These are phyloP conservation scores for Trichothecium roseum DNA, from an alignment of 2,329 filamentous ascomycete genomes.

Conservation along the genomic window DNA sequence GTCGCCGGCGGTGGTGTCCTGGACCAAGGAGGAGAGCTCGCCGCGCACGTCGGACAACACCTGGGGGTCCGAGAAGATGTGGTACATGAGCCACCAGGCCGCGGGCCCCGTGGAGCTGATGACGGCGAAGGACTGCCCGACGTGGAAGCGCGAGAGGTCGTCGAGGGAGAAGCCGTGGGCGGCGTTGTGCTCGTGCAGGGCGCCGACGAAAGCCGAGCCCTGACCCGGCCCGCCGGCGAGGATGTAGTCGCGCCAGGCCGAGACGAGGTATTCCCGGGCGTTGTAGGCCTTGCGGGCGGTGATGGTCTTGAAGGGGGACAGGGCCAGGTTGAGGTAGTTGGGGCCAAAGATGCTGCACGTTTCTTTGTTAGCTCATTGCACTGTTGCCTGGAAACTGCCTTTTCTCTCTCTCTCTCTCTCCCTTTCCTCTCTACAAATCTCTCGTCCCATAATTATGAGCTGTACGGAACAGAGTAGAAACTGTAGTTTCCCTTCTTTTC, in stretches of 20 bases:
- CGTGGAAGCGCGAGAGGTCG: neutral
- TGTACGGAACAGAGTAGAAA: too few species aligned
- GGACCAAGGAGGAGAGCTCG: neutral
- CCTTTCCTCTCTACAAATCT: too few species aligned
- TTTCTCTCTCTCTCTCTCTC: too few species aligned
- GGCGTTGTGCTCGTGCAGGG: neutral
- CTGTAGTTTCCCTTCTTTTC: too few species aligned
- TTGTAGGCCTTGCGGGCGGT: neutral
- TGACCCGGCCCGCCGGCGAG: neutral
- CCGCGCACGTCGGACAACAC: neutral
- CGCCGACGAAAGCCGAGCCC: neutral
- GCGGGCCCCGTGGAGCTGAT: neutral
- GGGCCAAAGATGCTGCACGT: neutral
- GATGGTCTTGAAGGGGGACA: neutral
- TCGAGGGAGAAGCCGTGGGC: neutral
- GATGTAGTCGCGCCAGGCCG: neutral
- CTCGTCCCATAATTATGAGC: too few species aligned
- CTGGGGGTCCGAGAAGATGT: neutral
- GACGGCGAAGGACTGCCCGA: neutral
- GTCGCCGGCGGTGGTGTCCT: neutral
- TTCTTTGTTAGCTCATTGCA: neutral
- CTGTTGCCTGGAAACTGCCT: too few species aligned
- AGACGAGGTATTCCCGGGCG: neutral
- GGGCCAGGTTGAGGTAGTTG: neutral
- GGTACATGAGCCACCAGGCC: neutral